phyloP scores from a whole-genome alignment of 208 protist genomes.

The Leishmania martiniquensis region DNA sequence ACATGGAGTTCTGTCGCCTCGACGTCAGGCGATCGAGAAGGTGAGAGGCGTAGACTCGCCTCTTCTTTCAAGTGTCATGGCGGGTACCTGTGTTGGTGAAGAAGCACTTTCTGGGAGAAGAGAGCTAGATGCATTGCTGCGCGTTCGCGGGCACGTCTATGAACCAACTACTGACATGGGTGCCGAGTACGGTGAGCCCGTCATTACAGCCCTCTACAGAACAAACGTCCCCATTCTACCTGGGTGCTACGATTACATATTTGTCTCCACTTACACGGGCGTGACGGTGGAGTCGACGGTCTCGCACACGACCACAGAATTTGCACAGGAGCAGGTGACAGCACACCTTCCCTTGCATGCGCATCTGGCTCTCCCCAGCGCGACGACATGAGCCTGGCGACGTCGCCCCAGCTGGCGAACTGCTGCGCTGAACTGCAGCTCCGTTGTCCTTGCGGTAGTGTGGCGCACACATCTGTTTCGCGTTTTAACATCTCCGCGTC shows the following conservation, averaged over 20 bases:
- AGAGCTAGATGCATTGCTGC: neutral
- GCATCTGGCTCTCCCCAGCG: neutral
- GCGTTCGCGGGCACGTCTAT: neutral
- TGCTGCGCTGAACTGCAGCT: no score
- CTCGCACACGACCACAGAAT: neutral
- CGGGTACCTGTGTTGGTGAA: constrained; percentile 4
- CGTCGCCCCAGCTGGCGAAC: no score
- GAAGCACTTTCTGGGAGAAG: neutral
- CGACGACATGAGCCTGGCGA: neutral
- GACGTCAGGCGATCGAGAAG: neutral
- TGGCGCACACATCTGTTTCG: no score
- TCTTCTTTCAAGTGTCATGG: constrained; percentile 12
- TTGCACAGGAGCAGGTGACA: constrained; percentile 9
- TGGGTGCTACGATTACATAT: constrained; percentile 29
- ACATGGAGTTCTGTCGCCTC: constrained; percentile 14
- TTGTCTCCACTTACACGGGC: constrained; percentile 12
- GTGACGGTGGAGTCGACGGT: neutral
- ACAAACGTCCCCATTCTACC: neutral
- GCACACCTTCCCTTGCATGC: constrained; percentile 18
- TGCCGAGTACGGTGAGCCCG: constrained; percentile 10
- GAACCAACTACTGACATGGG: neutral
- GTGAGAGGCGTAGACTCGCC: neutral
- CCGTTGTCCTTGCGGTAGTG: no score
- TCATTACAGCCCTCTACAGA: constrained; percentile 18
- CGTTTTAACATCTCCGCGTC: no score